Evolutionary conservation across 176 grass and related monocot genomes (phyloP).

Genomic region (Phragmites australis): DNA sequence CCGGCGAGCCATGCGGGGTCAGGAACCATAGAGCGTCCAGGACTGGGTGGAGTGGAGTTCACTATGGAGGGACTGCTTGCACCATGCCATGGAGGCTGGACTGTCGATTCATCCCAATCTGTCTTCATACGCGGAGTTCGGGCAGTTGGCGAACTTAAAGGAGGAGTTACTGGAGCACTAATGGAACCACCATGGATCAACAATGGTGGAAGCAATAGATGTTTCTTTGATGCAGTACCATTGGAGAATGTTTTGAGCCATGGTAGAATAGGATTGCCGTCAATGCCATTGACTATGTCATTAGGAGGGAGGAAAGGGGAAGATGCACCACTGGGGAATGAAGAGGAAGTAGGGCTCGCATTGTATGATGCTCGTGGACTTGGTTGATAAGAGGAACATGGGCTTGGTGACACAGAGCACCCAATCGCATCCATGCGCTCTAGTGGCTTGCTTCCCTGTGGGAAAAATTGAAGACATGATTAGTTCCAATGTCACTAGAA

Average conservation of each 20-base stretch:
- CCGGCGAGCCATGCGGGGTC: constrained; percentile 76
- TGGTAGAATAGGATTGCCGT: constrained; percentile 62
- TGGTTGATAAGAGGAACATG: constrained; percentile 64
- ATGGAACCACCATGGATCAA: constrained; percentile 70
- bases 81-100: constrained; percentile 63
- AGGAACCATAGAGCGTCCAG: constrained; percentile 35
- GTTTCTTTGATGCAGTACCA: constrained; percentile 56
- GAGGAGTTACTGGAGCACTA: constrained; percentile 87
- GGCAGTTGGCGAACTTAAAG: constrained; percentile 70
- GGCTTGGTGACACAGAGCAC: constrained; percentile 62
- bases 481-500: neutral
- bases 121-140: constrained; percentile 61
- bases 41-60: constrained; percentile 74
- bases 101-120: constrained; percentile 50
- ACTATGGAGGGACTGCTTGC: constrained; percentile 61
- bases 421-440: constrained; percentile 49
- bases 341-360: constrained; percentile 72
- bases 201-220: constrained; percentile 62
- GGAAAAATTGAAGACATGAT: neutral
- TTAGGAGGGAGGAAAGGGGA: constrained; percentile 57
- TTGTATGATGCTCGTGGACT: constrained; percentile 77
- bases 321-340: constrained; percentile 64
- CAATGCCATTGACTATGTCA: constrained; percentile 36
- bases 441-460: constrained; percentile 54
- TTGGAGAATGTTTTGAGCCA: constrained; percentile 75